A percentile compares a stretch with the other conserved stretches of the same genome.
These are phyloP conservation scores for Claviceps sp. DNA, from an alignment of 2,329 filamentous ascomycete genomes.

Conservation along the genomic window DNA sequence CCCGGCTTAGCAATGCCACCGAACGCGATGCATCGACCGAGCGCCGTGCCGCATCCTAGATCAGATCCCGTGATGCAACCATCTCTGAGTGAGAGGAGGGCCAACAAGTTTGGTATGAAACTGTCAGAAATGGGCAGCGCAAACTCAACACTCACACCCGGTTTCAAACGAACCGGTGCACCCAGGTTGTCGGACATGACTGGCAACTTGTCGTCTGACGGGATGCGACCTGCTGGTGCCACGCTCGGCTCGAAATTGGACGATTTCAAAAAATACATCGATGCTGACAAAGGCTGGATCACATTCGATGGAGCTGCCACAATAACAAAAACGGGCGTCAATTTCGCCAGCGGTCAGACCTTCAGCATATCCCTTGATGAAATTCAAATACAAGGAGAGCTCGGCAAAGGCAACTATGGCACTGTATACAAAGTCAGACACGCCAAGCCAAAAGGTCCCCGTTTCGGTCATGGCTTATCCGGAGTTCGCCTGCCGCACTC, in stretches of 20 bases:
- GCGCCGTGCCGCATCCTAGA: conserved; percentile 34
- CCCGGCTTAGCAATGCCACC: conserved; percentile 30
- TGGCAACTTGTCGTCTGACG: conserved; percentile 9
- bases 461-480: conserved; percentile 45
- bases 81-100: conserved; percentile 54
- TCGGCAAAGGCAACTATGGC: conserved; percentile 96
- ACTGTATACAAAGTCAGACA: conserved; percentile 96
- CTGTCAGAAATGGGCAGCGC: conserved; percentile 37
- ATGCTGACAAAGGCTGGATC: conserved; percentile 80
- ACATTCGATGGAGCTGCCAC: conserved; percentile 88
- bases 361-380: conserved; percentile 95
- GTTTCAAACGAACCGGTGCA: conserved; percentile 19
- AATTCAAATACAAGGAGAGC: conserved; percentile 80
- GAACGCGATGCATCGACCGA: conserved; percentile 27
- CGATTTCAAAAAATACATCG: conserved; percentile 66
- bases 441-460: conserved; percentile 46
- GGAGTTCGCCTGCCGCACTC: conserved; percentile 27
- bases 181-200: conserved; percentile 32
- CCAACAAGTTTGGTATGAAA: conserved; percentile 40
- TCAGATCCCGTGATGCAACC: conserved; percentile 41
- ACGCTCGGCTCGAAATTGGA: conserved; percentile 37
- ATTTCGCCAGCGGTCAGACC: conserved; percentile 78
- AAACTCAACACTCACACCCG: conserved; percentile 11
- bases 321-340: conserved; percentile 77
- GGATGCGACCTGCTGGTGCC: conserved; percentile 20